These are phyloP conservation scores for Mycena chlorophos DNA, from an alignment of 768 basidiomycete species.

Conservation along the genomic window DNA sequence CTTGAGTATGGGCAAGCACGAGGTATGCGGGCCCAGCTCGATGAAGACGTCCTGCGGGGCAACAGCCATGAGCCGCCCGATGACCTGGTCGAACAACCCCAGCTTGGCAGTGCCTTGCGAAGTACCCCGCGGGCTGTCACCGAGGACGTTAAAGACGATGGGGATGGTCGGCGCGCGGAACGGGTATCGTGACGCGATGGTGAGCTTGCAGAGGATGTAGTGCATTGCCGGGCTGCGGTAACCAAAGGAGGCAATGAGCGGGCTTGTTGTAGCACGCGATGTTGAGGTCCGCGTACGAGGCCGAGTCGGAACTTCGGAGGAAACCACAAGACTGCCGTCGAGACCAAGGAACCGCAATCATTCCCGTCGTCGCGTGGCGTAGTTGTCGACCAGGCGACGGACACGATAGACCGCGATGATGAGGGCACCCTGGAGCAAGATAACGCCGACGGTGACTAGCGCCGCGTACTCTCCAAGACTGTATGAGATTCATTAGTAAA, in stretches of 20 bases:
- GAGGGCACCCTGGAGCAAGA: conserved; percentile 60
- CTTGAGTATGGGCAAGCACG: conserved; percentile 58
- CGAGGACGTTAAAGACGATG: conserved; percentile 60
- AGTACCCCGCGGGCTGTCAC: conserved; percentile 51
- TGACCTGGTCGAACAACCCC: conserved; percentile 54
- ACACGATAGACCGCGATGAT: conserved; percentile 57
- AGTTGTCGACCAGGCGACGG: conserved; percentile 54
- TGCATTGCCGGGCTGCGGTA: conserved; percentile 68
- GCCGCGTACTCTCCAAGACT: conserved; percentile 82
- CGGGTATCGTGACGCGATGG: conserved; percentile 37
- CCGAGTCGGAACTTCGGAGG: conserved; percentile 34
- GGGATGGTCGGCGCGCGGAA: conserved; percentile 54
- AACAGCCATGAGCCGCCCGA: conserved; percentile 41
- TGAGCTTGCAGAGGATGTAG: conserved; percentile 53
- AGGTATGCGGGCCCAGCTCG: conserved; percentile 67
- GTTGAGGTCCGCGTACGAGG: conserved; percentile 41
- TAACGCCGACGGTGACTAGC: conserved; percentile 59
- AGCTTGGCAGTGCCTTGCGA: conserved; percentile 61
- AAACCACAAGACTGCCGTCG: conserved; percentile 32
- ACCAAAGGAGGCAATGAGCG: conserved; percentile 59
- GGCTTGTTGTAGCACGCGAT: conserved; percentile 67
- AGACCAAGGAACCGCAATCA: conserved; percentile 55
- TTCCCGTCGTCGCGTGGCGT: conserved; percentile 50
- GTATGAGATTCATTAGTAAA: background rate
- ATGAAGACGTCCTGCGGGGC: conserved; percentile 49